Conservation (phyloP, 2,329 filamentous ascomycete genomes). For the Neonectria ditissima region DNA sequence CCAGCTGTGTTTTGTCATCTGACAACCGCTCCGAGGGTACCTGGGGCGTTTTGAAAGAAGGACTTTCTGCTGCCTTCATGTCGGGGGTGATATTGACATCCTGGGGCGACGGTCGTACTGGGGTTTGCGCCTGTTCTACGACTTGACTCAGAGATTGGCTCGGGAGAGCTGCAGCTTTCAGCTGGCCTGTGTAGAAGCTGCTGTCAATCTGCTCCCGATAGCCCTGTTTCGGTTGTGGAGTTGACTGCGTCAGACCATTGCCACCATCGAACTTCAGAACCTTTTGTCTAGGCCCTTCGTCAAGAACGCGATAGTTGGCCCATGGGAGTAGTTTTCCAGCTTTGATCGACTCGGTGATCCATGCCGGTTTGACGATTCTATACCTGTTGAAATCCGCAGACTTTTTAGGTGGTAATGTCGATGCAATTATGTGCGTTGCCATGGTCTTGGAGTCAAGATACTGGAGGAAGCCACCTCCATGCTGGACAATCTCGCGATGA, state of each 20-base stretch:
- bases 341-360: conserved; percentile 90
- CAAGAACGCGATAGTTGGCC: conserved; percentile 85
- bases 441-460: conserved; percentile 95
- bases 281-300: conserved; percentile 86
- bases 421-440: conserved; percentile 96
- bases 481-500: conserved; percentile 85
- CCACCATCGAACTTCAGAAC: conserved; percentile 73
- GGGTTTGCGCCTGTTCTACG: conserved; percentile 45
- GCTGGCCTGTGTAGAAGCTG: conserved; percentile 85
- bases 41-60: conserved; percentile 7
- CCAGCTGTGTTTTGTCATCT: background rate
- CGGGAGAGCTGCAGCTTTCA: conserved; percentile 58
- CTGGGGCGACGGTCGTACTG: conserved; percentile 14
- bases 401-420: conserved; percentile 91
- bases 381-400: conserved; percentile 88
- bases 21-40: background rate
- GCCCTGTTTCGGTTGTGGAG: conserved; percentile 65
- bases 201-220: conserved; percentile 85
- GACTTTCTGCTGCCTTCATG: conserved; percentile 7
- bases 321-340: conserved; percentile 87
- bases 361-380: conserved; percentile 92
- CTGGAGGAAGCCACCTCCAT: conserved; percentile 96
- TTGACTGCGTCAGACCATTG: conserved; percentile 74
- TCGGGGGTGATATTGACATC: conserved; percentile 1
- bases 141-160: conserved; percentile 46